Evolutionary conservation across 208 protist species (phyloP).

Genomic region (Angomonas ambiguus): DNA sequence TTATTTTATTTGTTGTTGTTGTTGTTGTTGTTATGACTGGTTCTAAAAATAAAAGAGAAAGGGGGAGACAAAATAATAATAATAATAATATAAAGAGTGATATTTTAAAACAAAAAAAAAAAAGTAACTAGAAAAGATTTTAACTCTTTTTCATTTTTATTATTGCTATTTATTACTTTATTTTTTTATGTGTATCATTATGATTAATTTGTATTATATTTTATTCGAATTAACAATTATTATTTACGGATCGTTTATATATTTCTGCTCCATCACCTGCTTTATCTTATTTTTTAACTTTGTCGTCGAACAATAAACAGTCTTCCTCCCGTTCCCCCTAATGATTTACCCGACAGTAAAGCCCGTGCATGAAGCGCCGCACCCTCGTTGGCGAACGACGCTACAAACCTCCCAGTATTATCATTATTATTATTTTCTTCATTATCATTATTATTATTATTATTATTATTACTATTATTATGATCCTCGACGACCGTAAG

Average conservation of each 20-base stretch:
- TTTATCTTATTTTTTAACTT: too few relatives aligned
- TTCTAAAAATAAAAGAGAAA: constrained; percentile 4
- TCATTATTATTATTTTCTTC: constrained; percentile 3
- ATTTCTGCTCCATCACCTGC: too few relatives aligned
- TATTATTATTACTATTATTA: not conserved
- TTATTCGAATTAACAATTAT: not conserved
- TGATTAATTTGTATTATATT: not conserved
- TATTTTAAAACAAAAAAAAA: not conserved
- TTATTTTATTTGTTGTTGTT: not conserved
- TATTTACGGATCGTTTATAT: too few relatives aligned
- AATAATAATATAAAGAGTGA: not conserved
- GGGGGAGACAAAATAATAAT: constrained; percentile 3
- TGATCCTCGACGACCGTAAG: not conserved
- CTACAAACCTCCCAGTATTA: constrained; percentile 24
- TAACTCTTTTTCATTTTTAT: constrained; percentile 8
- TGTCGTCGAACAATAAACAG: constrained; percentile 72
- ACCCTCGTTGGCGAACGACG: constrained; percentile 79
- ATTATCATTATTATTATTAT: constrained; percentile 4
- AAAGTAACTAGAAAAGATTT: not conserved
- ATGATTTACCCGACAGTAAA: constrained; percentile 68
- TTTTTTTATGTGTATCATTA: not conserved
- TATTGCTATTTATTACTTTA: not conserved
- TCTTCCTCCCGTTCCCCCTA: constrained; percentile 67
- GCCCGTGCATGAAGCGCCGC: constrained; percentile 76
- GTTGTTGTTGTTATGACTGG: not conserved